phyloP scores from a whole-genome alignment of 2,329 filamentous ascomycete species.

The Beauveria brongniartii region DNA sequence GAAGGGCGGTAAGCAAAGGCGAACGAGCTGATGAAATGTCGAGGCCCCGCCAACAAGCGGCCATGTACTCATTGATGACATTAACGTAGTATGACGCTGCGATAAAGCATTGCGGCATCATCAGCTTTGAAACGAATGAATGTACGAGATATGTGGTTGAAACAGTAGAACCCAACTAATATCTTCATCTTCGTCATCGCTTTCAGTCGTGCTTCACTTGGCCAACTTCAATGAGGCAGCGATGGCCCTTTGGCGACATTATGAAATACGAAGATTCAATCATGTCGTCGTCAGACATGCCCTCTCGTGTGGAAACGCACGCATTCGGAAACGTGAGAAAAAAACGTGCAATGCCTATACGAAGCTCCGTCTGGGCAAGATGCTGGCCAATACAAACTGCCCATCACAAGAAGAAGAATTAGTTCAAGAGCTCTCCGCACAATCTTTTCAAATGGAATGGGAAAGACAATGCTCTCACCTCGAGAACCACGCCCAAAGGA shows the following conservation, averaged over 20 bases:
- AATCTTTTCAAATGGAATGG: no score
- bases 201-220: background rate
- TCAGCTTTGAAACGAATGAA: no score
- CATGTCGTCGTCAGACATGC: conserved; percentile 30
- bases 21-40: no score
- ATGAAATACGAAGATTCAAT: conserved; percentile 25
- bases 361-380: conserved; percentile 47
- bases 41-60: no score
- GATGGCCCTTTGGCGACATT: conserved; percentile 3
- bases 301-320: conserved; percentile 22
- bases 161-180: no score
- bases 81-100: no score
- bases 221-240: conserved; percentile 3
- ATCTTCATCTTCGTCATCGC: no score
- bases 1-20: no score
- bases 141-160: no score
- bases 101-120: no score
- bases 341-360: conserved; percentile 42
- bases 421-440: no score
- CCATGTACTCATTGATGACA: no score
- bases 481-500: conserved; percentile 46
- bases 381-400: conserved; percentile 47
- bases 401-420: background rate
- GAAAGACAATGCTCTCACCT: conserved; percentile 19
- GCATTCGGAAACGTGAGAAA: conserved; percentile 37